Base-by-base conservation (phyloP, 2,329 filamentous ascomycete genomes). In the Fusarium musae region DNA sequence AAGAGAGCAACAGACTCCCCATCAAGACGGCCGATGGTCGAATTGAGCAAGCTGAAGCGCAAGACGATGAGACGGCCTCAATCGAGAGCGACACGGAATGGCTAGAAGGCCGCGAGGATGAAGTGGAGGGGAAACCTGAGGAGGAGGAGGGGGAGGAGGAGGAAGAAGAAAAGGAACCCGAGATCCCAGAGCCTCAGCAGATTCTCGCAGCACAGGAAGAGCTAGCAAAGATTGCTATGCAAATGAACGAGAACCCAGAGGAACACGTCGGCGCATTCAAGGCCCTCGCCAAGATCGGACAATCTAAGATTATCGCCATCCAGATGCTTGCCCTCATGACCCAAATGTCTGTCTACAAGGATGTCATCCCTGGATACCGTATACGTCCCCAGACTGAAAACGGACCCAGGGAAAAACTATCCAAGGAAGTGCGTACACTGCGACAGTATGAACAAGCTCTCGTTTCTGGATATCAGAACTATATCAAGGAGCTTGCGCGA, bases 341-440 rank as follows among this genome's bases (percentile, higher is more conserved):
- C 28, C 95, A 98, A 82, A 88, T 96, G 80, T 90, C 95, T 1
- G 91, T 98, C 17, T 99, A 96, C 86, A 97, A 96, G 81, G 96
- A 98, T 82, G 89, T 98, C 52, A 98, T 99, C 66, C 96, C 96
- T 0, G 96, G 96, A 28, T 99, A 99, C 81, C 89, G 96, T 69
- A 98, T 99, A 85, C 92, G 96, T 23, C 93, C 94, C 3, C 85
- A 94, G 8, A 86, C 88, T 2, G 94, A 97, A 68, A 92, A 94
- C 37, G 90, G 92, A 49, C 87, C 92, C 79, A 88, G 89, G 65
- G 92, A 92, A 72, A 97, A 97, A 81, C 85, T 98, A 4, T 97
- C 95, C 9, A 98, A 97, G 80, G 96, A 98, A 34, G 94, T 98
- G 39, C 91, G 93, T 79, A 92, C 90, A 75, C 83, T 97, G 71